Evolutionary conservation across 2,329 filamentous ascomycete species (phyloP), one percentile per base, ranked within the genome.

Genomic region (Acarospora socialis): DNA sequence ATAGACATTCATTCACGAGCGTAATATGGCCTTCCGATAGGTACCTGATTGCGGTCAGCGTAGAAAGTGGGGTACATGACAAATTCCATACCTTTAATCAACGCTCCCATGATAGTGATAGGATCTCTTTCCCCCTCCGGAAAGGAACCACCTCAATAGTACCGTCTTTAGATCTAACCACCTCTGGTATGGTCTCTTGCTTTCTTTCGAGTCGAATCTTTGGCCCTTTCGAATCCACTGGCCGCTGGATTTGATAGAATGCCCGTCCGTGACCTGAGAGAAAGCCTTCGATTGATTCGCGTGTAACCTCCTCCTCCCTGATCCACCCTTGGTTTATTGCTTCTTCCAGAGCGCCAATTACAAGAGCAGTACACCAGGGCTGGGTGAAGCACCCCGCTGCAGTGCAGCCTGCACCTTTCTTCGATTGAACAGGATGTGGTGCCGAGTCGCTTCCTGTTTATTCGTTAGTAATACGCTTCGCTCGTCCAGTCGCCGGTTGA

Each of bases 91-190:
- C n/a, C n/a, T n/a, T n/a, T n/a, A n/a, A n/a, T n/a, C n/a, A n/a
- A n/a, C n/a, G n/a, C n/a, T n/a, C n/a, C n/a, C n/a, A n/a, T n/a
- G n/a, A n/a, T n/a, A n/a, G n/a, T n/a, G n/a, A n/a, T n/a, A n/a
- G n/a, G n/a, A 23, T 74, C 46, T 62, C 53, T 57, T 77, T 66
- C 3, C 72, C 73, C 42, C 67, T 64, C 35, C 72, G 59, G 49
- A 77, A 81, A 7, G 73, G 73, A 40, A 80, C 71, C 24, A 81
- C 68, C 48, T 76, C 68, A 8, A 73, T 55, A 7, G 46, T 47
- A 1, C 59, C 56, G 21, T 65, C 66, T 8, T 65, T 58, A 16
- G 62, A 69, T 46, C 56, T 62, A 34, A 80, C 47, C 22, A 66
- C 59, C 35, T 69, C 61, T 17, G 59, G 54, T 21, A 80, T 66